These are phyloP conservation scores for Annulohypoxylon moriforme DNA, from an alignment of 495 filamentous ascomycete species.

Conservation along the genomic window DNA sequence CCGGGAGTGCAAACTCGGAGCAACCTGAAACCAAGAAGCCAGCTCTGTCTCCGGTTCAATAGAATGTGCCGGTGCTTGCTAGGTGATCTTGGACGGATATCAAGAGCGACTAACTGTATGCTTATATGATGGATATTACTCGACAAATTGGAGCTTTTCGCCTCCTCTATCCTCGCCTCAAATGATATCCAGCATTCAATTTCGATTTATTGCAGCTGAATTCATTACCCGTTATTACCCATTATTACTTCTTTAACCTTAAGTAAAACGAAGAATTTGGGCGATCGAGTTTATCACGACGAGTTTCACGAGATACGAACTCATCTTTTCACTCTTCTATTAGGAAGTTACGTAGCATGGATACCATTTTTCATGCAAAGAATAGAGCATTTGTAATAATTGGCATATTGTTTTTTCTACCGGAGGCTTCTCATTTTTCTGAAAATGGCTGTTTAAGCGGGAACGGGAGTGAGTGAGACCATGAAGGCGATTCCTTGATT, in stretches of 20 bases:
- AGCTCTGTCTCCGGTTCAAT: slow-evolving; percentile 20
- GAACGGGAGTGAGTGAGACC: too few species aligned
- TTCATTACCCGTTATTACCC: too few species aligned
- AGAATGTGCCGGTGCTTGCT: not conserved
- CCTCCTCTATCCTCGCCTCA: not conserved
- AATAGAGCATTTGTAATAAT: slow-evolving; percentile 12
- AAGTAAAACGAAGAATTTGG: not conserved
- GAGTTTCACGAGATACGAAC: slow-evolving; percentile 14
- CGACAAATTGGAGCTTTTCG: not conserved
- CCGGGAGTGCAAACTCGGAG: slow-evolving; percentile 41
- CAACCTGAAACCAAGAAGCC: slow-evolving; percentile 46
- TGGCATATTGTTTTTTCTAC: not conserved
- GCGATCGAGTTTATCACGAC: not conserved
- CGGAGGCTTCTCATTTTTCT: not conserved
- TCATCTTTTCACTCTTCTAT: not conserved
- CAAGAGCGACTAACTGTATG: not conserved
- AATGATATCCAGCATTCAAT: not conserved
- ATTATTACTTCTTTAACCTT: not conserved
- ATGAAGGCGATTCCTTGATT: not conserved
- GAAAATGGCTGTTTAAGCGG: not conserved
- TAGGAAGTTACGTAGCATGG: not conserved
- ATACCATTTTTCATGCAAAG: slow-evolving; percentile 1
- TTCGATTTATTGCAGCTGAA: not conserved
- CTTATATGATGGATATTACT: not conserved
- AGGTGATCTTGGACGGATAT: not conserved